Percentiles rank a stretch among this genome's conserved stretches.
Evolutionary conservation across 176 grass and related monocot species (phyloP).

Genomic region (Ampelocalamus luodianensis): DNA sequence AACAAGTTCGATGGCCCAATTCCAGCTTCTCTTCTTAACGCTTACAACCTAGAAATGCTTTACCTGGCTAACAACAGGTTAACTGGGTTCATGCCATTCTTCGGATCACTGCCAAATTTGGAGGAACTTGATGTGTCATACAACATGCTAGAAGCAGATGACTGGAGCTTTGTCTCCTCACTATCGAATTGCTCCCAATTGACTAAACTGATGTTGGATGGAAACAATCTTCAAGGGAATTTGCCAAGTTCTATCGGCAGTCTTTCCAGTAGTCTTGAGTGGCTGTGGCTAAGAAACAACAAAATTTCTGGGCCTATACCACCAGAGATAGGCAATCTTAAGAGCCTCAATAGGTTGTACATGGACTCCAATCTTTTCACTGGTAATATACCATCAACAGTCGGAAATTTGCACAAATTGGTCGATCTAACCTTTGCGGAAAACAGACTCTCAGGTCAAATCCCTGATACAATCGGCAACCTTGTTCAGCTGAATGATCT

Average conservation of each 20-base stretch:
- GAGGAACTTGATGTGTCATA: constrained; percentile 22
- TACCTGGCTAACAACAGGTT: constrained; percentile 19
- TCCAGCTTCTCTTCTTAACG: constrained; percentile 47
- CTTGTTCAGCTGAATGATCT: constrained; percentile 48
- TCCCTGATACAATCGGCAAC: constrained; percentile 46
- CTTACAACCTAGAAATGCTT: not conserved
- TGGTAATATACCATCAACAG: constrained; percentile 48
- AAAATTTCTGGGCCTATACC: constrained; percentile 47
- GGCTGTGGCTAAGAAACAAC: constrained; percentile 39
- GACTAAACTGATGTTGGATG: constrained; percentile 1
- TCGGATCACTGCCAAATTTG: constrained; percentile 45
- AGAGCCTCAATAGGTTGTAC: constrained; percentile 23
- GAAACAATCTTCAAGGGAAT: constrained; percentile 49
- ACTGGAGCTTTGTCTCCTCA: constrained; percentile 53
- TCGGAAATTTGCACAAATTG: constrained; percentile 50
- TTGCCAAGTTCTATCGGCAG: constrained; percentile 46
- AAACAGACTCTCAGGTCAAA: constrained; percentile 49
- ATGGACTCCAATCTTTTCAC: constrained; percentile 54
- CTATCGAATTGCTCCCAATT: constrained; percentile 45
- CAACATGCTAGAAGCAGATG: constrained; percentile 51
- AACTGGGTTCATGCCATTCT: constrained; percentile 37
- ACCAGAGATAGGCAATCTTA: constrained; percentile 45
- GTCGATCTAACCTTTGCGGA: constrained; percentile 25
- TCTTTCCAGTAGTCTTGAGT: constrained; percentile 41
- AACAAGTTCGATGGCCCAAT: constrained; percentile 50